These are phyloP conservation scores for Amanita thiersii DNA, from an alignment of 768 basidiomycete species.

Conservation along the genomic window DNA sequence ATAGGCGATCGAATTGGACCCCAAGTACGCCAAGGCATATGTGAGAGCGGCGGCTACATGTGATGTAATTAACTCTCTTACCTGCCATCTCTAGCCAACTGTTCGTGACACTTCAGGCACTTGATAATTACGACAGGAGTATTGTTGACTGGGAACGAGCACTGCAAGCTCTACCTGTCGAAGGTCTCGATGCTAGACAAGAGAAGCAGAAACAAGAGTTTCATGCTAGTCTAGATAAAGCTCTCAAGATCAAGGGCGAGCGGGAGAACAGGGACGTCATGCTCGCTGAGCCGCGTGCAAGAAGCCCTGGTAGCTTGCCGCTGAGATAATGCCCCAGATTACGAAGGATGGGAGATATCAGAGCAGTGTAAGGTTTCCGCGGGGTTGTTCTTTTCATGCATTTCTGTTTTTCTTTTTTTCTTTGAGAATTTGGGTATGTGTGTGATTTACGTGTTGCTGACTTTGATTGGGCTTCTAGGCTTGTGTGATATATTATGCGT, in stretches of 20 bases:
- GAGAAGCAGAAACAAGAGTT: constrained; percentile 22
- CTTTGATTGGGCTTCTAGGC: too few relatives aligned
- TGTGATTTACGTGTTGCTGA: too few relatives aligned
- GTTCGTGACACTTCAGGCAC: constrained; percentile 14
- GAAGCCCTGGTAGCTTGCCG: constrained; percentile 1
- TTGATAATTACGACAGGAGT: constrained; percentile 14
- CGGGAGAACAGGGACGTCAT: constrained; percentile 5
- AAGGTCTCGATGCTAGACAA: constrained; percentile 16
- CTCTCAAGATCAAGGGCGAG: constrained; percentile 18
- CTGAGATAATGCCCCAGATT: not conserved
- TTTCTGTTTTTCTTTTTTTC: not conserved
- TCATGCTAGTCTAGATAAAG: constrained; percentile 24
- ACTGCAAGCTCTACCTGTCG: constrained; percentile 19
- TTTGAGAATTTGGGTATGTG: not conserved
- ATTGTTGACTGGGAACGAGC: constrained; percentile 24
- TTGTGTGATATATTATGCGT: not conserved
- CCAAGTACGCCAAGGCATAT: not conserved
- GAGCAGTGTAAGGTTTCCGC: not conserved
- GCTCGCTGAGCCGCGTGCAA: constrained; percentile 7
- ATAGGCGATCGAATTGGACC: not conserved
- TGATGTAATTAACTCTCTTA: not conserved
- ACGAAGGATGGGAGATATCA: not conserved
- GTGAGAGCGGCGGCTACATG: not conserved
- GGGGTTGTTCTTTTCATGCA: not conserved
- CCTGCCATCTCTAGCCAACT: not conserved